phyloP scores from a whole-genome alignment of 2,329 filamentous ascomycete genomes.

The Colletotrichum lini region DNA sequence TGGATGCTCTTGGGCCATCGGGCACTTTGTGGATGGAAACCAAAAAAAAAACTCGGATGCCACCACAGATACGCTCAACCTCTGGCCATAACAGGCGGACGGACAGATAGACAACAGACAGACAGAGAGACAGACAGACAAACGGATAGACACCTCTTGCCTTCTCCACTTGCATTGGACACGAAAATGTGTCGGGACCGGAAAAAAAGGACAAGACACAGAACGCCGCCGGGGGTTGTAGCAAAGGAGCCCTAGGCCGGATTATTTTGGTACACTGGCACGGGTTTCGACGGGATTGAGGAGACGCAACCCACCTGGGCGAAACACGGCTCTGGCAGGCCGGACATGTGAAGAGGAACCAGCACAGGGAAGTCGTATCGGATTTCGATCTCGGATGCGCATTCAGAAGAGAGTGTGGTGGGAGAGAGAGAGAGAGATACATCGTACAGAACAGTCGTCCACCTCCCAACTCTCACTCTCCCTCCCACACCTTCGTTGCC shows the following conservation, averaged over 20 bases:
- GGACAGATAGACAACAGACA: background rate
- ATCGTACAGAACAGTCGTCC: background rate
- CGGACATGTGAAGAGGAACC: conserved; percentile 31
- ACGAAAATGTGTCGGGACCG: conserved; percentile 34
- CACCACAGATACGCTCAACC: conserved; percentile 14
- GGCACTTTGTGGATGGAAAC: no score
- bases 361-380: conserved; percentile 3
- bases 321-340: conserved; percentile 38
- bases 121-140: background rate
- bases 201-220: conserved; percentile 12
- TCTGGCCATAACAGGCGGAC: background rate
- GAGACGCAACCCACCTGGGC: conserved; percentile 34
- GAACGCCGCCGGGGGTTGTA: conserved; percentile 27
- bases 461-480: no score
- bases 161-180: conserved; percentile 30
- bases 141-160: background rate
- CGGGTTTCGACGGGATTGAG: conserved; percentile 16
- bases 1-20: background rate
- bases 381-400: background rate
- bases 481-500: no score
- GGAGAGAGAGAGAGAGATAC: conserved; percentile 9
- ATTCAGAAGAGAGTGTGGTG: background rate
- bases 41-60: background rate
- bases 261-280: conserved; percentile 1
- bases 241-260: background rate